phyloP scores from a whole-genome alignment of 768 basidiomycete species.

The Mycena albidolilacea region DNA sequence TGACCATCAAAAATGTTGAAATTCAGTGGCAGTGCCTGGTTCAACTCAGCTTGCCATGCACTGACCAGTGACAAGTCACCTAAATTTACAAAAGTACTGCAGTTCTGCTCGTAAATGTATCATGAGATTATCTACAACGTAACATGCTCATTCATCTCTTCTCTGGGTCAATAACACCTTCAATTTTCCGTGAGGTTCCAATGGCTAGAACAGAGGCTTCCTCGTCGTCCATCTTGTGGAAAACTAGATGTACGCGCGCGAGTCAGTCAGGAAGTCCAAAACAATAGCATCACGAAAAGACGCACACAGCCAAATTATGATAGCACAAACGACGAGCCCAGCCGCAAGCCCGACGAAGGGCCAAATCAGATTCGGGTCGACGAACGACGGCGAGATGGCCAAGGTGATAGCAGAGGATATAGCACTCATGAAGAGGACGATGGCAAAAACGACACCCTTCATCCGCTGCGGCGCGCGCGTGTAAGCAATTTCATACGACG shows the following conservation, averaged over 20 bases:
- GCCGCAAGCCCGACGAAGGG: slow-evolving; percentile 47
- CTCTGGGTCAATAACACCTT: slow-evolving; percentile 22
- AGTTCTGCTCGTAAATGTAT: too few species aligned
- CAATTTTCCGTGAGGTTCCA: slow-evolving; percentile 35
- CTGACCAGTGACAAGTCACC: too few species aligned
- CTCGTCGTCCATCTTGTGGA: slow-evolving; percentile 45
- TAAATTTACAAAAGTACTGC: too few species aligned
- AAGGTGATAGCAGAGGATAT: slow-evolving; percentile 50
- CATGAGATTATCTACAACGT: neutral
- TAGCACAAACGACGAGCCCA: slow-evolving; percentile 42
- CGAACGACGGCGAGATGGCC: slow-evolving; percentile 51
- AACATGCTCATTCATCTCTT: slow-evolving; percentile 10
- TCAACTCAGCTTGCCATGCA: too few species aligned
- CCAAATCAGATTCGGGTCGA: slow-evolving; percentile 54
- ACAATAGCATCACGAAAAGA: neutral
- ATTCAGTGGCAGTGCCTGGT: too few species aligned
- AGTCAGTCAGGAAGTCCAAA: neutral
- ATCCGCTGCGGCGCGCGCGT: slow-evolving; percentile 60
- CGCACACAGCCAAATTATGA: slow-evolving; percentile 40
- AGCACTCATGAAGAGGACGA: slow-evolving; percentile 52
- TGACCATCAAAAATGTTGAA: too few species aligned
- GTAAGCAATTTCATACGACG: slow-evolving; percentile 51
- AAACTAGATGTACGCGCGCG: slow-evolving; percentile 22
- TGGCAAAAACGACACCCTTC: slow-evolving; percentile 58
- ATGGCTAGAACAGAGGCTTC: slow-evolving; percentile 40